Base-by-base conservation (phyloP, 371 early-diverging fungal genomes). In the Nosema muscidifuracis region DNA sequence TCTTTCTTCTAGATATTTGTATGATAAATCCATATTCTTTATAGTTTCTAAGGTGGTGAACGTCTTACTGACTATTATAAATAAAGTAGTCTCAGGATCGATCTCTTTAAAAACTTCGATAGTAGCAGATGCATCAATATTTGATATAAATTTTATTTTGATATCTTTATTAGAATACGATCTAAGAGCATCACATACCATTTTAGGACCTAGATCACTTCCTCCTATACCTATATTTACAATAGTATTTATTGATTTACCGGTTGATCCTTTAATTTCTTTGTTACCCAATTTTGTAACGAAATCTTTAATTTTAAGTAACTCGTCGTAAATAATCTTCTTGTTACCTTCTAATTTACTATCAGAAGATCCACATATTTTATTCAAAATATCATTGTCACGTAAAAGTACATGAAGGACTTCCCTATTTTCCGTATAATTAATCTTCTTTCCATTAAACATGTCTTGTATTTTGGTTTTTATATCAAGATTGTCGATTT, bases 191-290 rank as follows among this genome's bases (percentile, higher is more conserved):
- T 94, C 91, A 26, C 92, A 92, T 33, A 94, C 95, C 93, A 96
- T 92, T 68, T 92, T 91, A 20, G 98, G 98, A 33, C 98, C 98
- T 55, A 97, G 87, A 84, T 97, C 97, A n/a, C 93, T 93, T 77
- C 97, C 98, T 79, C 97, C 98, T 78, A 97, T 97, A 79, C 98
- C 97, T 82, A 96, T 94, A 86, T 95, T 95, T 79, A 97, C 92
- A 40, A 97, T 84, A 75, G 92, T 92, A 51, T 90, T 90, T 77
- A 97, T 91, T 43, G 81, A 77, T 83, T 93, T 87, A 77, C 94
- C 95, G 28, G 94, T 91, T 79, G 90, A 91, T 34, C 97, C 93
- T 80, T 86, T 89, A 91, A 95, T 92, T 65, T 82, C 84, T 44
- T 94, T 93, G 30, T 87, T 86, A 33, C 93, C 88, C 74, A 97